These are phyloP conservation scores for Metarhizium humberi DNA, from an alignment of 2,329 filamentous ascomycete genomes.

Conservation along the genomic window DNA sequence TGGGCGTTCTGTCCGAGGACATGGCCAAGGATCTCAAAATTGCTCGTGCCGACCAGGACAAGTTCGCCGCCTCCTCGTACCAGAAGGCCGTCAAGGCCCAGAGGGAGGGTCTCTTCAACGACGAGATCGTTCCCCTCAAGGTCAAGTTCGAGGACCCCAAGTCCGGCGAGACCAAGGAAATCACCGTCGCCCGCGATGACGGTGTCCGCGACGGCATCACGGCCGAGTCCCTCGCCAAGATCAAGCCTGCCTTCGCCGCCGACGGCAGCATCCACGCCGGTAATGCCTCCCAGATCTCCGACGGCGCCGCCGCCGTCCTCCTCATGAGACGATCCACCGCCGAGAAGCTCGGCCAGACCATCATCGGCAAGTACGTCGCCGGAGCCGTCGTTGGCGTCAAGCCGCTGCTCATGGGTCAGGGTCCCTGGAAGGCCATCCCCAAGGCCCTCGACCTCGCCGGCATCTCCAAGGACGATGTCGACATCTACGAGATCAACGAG, in stretches of 20 bases:
- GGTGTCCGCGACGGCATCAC: slow-evolving; percentile 82
- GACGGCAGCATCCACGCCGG: slow-evolving; percentile 92
- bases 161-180: slow-evolving; percentile 72
- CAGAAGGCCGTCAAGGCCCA: slow-evolving; percentile 83
- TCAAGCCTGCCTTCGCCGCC: slow-evolving; percentile 81
- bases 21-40: slow-evolving; percentile 85
- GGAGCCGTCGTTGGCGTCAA: slow-evolving; percentile 81
- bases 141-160: slow-evolving; percentile 89
- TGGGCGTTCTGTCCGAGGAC: slow-evolving; percentile 87
- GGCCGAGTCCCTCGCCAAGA: slow-evolving; percentile 79
- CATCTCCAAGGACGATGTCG: slow-evolving; percentile 79
- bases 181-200: slow-evolving; percentile 79
- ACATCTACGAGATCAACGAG: slow-evolving; percentile 99
- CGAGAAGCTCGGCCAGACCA: slow-evolving; percentile 75
- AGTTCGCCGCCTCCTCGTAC: slow-evolving; percentile 90
- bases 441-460: slow-evolving; percentile 83
- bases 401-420: slow-evolving; percentile 91
- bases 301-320: slow-evolving; percentile 89
- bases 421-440: slow-evolving; percentile 92
- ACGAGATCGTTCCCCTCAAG: slow-evolving; percentile 81
- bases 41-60: slow-evolving; percentile 66
- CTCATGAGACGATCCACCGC: slow-evolving; percentile 93
- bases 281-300: slow-evolving; percentile 91
- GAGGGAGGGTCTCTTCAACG: slow-evolving; percentile 78
- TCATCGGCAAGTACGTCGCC: slow-evolving; percentile 86